Base-by-base conservation (phyloP, 2,329 filamentous ascomycete species). In the Coniochaeta ligniaria region DNA sequence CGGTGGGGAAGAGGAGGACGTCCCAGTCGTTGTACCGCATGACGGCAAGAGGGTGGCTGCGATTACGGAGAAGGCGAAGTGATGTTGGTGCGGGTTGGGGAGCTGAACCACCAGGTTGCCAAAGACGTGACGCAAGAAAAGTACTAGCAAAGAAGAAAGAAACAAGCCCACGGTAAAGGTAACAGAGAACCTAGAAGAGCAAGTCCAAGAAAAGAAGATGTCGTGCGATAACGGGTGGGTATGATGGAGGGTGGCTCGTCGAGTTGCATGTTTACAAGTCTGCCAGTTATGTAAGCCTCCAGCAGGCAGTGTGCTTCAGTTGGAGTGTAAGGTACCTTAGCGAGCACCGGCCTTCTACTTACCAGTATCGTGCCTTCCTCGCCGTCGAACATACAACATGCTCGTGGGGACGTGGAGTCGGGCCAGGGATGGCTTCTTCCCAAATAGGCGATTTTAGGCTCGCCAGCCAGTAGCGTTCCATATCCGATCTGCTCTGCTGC, bases 21-120 rank as follows among this genome's bases (percentile, higher is more conserved):
- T 96, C 92, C 92, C 91, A 96, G 69, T 91, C 86, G 67, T 91
- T 84, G 79, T 89, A 96, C 62, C 91, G 87, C 92, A 96, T 96
- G 80, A 73, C 59, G 61, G 41, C 20, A 26, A 17, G 31, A 58
- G 28, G 17, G 41, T 31, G 38, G 28, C 52, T 20, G 22, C 31
- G 47, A 17, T 52, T 52, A 31, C 7, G 9, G 26, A 52, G 47
- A 31, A n/a, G 24, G 9, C 11, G 43, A 47, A 17, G 8, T 52
- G 26, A 52, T 31, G 47, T 31, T 26, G 11, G 4, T 11, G 9
- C 22, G 6, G 22, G 3, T 47, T 8, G 28, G 33, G 24, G 26
- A 20, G 56, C 17, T 60, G 59, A 62, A 54, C 24, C n/a, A n/a
- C 47, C 3, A 6, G 20, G 3, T 12, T 28, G 47, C 24, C 47